These are phyloP conservation scores for Obelidium mucronatum DNA, from an alignment of 192 early-diverging fungal genomes.

Conservation along the genomic window DNA sequence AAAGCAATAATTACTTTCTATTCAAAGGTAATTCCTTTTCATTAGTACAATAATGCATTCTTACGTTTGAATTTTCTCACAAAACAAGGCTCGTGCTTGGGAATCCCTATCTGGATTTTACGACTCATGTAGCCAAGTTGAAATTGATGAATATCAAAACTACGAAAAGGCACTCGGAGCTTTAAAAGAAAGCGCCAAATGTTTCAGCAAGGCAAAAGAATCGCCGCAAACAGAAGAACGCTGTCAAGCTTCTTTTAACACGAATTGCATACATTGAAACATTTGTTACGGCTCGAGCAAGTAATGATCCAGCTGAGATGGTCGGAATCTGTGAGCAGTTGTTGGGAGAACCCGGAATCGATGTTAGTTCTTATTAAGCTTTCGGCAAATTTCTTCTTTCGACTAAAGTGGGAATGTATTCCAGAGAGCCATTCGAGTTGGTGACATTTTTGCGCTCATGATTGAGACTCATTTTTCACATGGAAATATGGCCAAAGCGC, in stretches of 20 bases:
- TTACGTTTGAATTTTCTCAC: constrained; percentile 26
- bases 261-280: constrained; percentile 42
- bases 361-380: constrained; percentile 38
- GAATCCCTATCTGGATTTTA: constrained; percentile 59
- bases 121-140: constrained; percentile 62
- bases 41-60: not conserved
- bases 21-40: constrained; percentile 52
- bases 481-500: constrained; percentile 49
- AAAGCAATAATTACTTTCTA: constrained; percentile 65
- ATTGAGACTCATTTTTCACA: constrained; percentile 51
- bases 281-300: constrained; percentile 52
- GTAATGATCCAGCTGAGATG: constrained; percentile 44
- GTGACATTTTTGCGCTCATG: constrained; percentile 64
- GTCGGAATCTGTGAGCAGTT: constrained; percentile 54
- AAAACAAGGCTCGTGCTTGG: constrained; percentile 57
- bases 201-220: constrained; percentile 45
- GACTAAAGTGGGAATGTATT: not conserved
- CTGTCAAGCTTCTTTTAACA: constrained; percentile 19
- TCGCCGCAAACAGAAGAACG: not conserved
- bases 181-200: constrained; percentile 52
- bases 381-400: not conserved
- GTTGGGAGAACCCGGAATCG: constrained; percentile 51
- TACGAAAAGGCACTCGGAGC: constrained; percentile 67
- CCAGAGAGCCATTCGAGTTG: constrained; percentile 50
- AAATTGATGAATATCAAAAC: constrained; percentile 69